phyloP scores from a whole-genome alignment of 305 asterid species.

The Striga hermonthica region DNA sequence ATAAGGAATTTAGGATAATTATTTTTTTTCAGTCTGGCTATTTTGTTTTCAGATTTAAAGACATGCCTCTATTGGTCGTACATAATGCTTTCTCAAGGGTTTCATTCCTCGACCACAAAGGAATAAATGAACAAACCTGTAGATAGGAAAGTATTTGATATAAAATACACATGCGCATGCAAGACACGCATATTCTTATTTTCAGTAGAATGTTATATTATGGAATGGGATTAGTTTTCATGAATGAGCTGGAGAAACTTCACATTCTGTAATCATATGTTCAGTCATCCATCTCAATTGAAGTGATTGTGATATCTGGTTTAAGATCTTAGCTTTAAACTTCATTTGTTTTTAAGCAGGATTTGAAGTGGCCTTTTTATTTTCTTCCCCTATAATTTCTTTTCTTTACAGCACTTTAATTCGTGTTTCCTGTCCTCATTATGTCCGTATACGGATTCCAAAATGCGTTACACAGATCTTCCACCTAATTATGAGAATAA shows the following conservation, averaged over 20 bases:
- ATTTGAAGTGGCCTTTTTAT: slow-evolving; percentile 1
- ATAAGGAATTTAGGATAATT: slow-evolving; percentile 8
- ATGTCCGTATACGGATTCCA: slow-evolving; percentile 21
- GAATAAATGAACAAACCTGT: neutral
- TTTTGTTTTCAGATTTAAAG: slow-evolving; percentile 20
- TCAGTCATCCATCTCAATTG: slow-evolving; percentile 6
- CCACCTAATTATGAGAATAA: slow-evolving; percentile 78
- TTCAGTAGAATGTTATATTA: neutral
- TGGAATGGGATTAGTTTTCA: slow-evolving; percentile 7
- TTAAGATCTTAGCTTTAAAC: slow-evolving; percentile 17
- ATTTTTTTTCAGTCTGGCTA: slow-evolving; percentile 5
- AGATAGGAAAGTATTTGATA: neutral
- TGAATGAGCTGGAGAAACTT: slow-evolving; percentile 7
- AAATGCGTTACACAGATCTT: slow-evolving; percentile 63
- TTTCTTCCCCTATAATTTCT: neutral
- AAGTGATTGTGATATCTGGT: slow-evolving; percentile 14
- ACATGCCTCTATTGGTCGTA: slow-evolving; percentile 5
- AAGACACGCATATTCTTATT: neutral
- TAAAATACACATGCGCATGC: neutral
- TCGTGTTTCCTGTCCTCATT: slow-evolving; percentile 15
- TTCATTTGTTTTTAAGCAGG: neutral
- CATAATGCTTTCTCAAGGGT: slow-evolving; percentile 1
- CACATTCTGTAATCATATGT: neutral
- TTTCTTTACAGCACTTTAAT: slow-evolving; percentile 23
- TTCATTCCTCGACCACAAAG: slow-evolving; percentile 1